These are phyloP conservation scores for Elsinoe perseae DNA, from an alignment of 2,329 filamentous ascomycete genomes.

Conservation along the genomic window DNA sequence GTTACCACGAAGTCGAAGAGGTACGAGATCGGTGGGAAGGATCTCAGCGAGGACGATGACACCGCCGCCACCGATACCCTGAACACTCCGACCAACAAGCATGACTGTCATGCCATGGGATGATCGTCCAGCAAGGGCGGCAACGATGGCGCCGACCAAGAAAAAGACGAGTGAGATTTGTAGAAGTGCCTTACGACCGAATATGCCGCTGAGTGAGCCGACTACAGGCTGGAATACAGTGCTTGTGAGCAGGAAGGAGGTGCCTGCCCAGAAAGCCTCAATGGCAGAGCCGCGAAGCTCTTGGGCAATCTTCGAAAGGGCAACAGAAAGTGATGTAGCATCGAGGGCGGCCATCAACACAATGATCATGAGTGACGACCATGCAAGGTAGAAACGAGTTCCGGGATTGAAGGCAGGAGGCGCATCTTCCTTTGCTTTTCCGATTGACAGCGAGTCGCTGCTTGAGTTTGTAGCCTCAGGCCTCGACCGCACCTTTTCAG, in stretches of 20 bases:
- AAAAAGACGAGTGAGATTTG: conserved; percentile 42
- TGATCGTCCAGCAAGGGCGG: conserved; percentile 38
- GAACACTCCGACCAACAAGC: conserved; percentile 47
- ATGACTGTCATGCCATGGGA: conserved; percentile 33
- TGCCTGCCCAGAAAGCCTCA: conserved; percentile 38
- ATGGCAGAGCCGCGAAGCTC: conserved; percentile 20
- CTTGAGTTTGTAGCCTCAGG: not conserved
- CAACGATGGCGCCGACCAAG: conserved; percentile 46
- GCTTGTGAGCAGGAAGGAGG: conserved; percentile 33
- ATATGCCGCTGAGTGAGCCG: conserved; percentile 24
- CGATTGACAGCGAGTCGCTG: not conserved
- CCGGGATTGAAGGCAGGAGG: conserved; percentile 23
- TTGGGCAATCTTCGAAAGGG: conserved; percentile 32
- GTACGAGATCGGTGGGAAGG: conserved; percentile 45
- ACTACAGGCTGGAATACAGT: conserved; percentile 36
- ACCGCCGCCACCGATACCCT: conserved; percentile 45
- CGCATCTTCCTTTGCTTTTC: not conserved
- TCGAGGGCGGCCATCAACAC: conserved; percentile 58
- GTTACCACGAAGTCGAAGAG: conserved; percentile 40
- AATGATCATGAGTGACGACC: conserved; percentile 46
- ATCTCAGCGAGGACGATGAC: conserved; percentile 41
- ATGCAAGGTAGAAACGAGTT: conserved; percentile 40
- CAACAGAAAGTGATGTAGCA: conserved; percentile 57
- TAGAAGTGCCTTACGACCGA: conserved; percentile 25
- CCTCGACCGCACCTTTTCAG: not conserved